A percentile compares a stretch with the other conserved stretches of the same genome.
Evolutionary conservation across 1,139 yeast species (phyloP).

Genomic region (Yamadazyma dushanensis): DNA sequence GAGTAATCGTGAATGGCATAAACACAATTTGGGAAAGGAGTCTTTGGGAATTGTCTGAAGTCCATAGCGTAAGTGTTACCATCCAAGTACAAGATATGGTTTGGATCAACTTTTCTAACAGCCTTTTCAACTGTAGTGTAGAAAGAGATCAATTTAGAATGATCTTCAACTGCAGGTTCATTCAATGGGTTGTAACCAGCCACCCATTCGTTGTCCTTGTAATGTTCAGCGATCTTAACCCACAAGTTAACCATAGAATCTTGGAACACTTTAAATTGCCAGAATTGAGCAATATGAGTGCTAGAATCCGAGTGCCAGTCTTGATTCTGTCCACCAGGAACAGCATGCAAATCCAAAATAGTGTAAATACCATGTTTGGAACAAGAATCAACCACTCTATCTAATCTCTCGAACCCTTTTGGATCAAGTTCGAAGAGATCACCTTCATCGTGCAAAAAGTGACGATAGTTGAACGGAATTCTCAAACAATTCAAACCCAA

Average conservation of each 20-base stretch:
- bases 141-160: slow-evolving; percentile 34
- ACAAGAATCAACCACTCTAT: slow-evolving; percentile 39
- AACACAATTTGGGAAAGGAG: slow-evolving; percentile 39
- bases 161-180: slow-evolving; percentile 46
- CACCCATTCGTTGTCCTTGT: slow-evolving; percentile 42
- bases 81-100: slow-evolving; percentile 46
- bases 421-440: slow-evolving; percentile 38
- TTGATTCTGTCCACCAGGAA: slow-evolving; percentile 51
- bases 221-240: slow-evolving; percentile 40
- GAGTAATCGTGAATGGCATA: slow-evolving; percentile 50
- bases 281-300: slow-evolving; percentile 42
- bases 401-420: slow-evolving; percentile 42
- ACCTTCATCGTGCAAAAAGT: slow-evolving; percentile 41
- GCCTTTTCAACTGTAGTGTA: slow-evolving; percentile 33
- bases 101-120: slow-evolving; percentile 39
- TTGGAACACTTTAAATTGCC: slow-evolving; percentile 47
- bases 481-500: slow-evolving; percentile 45
- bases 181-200: slow-evolving; percentile 52
- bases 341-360: slow-evolving; percentile 45
- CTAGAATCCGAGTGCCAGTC: slow-evolving; percentile 51
- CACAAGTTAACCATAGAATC: slow-evolving; percentile 42
- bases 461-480: slow-evolving; percentile 49
- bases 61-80: slow-evolving; percentile 51
- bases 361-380: slow-evolving; percentile 40
- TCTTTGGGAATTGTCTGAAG: slow-evolving; percentile 41